Base-by-base conservation (phyloP, 2,329 filamentous ascomycete genomes). In the Clonostachys rhizophaga region DNA sequence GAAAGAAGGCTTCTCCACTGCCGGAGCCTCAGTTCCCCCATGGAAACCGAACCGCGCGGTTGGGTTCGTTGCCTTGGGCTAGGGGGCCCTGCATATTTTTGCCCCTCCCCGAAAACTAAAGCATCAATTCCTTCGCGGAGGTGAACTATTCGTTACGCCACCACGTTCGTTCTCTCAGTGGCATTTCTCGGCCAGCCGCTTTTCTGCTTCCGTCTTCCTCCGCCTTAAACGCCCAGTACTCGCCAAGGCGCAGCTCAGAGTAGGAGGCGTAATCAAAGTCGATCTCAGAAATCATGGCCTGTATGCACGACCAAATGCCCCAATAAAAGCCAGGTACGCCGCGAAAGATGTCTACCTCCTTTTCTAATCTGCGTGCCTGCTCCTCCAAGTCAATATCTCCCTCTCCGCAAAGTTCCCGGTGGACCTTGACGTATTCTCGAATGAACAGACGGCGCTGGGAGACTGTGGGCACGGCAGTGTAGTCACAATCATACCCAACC, bases 191-290 rank as follows among this genome's bases (percentile, higher is more conserved):
- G n/a, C 69, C 72, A 5, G 64, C 54, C 3, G 60, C 62, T 18
- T 56, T 58, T 42, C 88, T 77, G 50, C 74, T 80, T 8, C 86
- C 87, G 48, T 86, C 79, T 18, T 72, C 67, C 64, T 92, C 88
- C 42, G 78, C 83, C 62, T 91, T 89, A 90, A 90, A 96, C 5
- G 86, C 90, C 79, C 86, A 95, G 69, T 96, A 97, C 70, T 97
- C 94, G 44, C 87, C 85, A 6, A 99, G 73, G 47, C 94, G 78
- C 14, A 86, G 69, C 65, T 96, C 89, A 11, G 94, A 92, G 64
- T 97, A 99, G 9, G 79, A 82, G 40, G 90, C 89, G 63, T 99
- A 99, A 68, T 99, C 91, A 61, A 99, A 99, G 62, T 96, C 89
- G 58, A 99, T 99, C 54, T 92, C 82, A 11, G 89, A 95, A 54